These are phyloP conservation scores for Xerophyta viscosa DNA, from an alignment of 106 monocot species.

Conservation along the genomic window DNA sequence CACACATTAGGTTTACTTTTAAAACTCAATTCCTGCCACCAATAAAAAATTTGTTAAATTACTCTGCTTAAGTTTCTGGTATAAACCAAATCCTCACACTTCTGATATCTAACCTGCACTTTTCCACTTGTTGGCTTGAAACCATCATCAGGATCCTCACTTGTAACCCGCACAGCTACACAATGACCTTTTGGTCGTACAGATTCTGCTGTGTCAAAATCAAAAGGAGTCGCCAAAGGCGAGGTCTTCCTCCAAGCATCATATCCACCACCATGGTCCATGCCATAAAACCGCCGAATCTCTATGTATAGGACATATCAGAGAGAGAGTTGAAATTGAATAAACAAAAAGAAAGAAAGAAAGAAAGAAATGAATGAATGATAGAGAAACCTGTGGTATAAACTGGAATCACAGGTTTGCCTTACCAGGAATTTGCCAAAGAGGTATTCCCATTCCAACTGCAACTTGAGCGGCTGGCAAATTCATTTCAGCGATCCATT, in stretches of 20 bases:
- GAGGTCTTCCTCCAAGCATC: slow-evolving; percentile 92
- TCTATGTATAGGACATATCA: slow-evolving; percentile 32
- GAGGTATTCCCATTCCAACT: slow-evolving; percentile 98
- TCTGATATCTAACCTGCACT: slow-evolving; percentile 59
- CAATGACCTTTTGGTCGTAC: slow-evolving; percentile 90
- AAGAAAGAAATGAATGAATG: background rate
- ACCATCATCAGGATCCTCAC: slow-evolving; percentile 99
- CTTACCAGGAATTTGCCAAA: slow-evolving; percentile 95
- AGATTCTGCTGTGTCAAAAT: slow-evolving; percentile 92
- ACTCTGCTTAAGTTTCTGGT: background rate
- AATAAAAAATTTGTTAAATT: slow-evolving; percentile 4
- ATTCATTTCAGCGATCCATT: slow-evolving; percentile 95
- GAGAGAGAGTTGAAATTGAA: too few species aligned
- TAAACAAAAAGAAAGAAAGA: slow-evolving; percentile 5
- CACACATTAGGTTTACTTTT: slow-evolving; percentile 99
- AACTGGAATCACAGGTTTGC: background rate
- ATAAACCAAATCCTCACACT: background rate
- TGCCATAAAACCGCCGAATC: slow-evolving; percentile 92
- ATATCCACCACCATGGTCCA: slow-evolving; percentile 79
- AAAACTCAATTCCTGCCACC: slow-evolving; percentile 74
- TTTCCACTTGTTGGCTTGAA: slow-evolving; percentile 98
- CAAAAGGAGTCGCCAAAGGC: slow-evolving; percentile 62
- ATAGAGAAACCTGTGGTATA: too few species aligned
- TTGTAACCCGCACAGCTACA: slow-evolving; percentile 89
- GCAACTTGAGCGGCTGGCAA: slow-evolving; percentile 97